These are phyloP conservation scores for Leptoxyphium fumago DNA, from an alignment of 2,329 filamentous ascomycete species.

Conservation along the genomic window DNA sequence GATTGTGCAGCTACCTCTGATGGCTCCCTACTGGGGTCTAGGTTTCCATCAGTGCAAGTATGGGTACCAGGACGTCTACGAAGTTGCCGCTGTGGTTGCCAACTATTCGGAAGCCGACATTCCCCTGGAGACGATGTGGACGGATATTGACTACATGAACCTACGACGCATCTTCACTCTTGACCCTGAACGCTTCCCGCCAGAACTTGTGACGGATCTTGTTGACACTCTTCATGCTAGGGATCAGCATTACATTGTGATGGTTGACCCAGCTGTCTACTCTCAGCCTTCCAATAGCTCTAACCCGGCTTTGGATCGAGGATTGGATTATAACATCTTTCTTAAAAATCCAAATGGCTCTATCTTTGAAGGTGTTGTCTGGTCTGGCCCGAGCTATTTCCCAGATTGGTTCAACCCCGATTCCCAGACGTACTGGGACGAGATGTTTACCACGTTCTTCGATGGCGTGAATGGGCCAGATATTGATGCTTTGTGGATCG, in stretches of 20 bases:
- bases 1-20: conserved; percentile 27
- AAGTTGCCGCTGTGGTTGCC: conserved; percentile 47
- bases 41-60: conserved; percentile 33
- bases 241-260: conserved; percentile 31
- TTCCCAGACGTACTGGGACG: conserved; percentile 4
- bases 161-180: conserved; percentile 43
- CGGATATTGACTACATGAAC: conserved; percentile 34
- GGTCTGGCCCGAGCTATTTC: conserved; percentile 4
- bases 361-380: conserved; percentile 3
- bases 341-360: conserved; percentile 3
- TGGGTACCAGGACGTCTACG: conserved; percentile 40
- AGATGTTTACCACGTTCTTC: conserved; percentile 4
- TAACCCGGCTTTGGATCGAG: conserved; percentile 4
- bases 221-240: conserved; percentile 34
- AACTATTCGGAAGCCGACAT: conserved; percentile 52
- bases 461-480: conserved; percentile 4
- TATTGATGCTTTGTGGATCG: conserved; percentile 5
- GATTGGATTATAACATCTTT: conserved; percentile 4
- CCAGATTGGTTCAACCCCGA: conserved; percentile 4
- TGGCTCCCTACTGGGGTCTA: conserved; percentile 34
- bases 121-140: conserved; percentile 57
- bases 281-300: not conserved
- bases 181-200: conserved; percentile 46
- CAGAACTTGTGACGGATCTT: conserved; percentile 49
- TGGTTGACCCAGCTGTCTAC: conserved; percentile 22